Evolutionary conservation across 768 basidiomycete genomes (phyloP).

Genomic region (Tulasnella sp.): DNA sequence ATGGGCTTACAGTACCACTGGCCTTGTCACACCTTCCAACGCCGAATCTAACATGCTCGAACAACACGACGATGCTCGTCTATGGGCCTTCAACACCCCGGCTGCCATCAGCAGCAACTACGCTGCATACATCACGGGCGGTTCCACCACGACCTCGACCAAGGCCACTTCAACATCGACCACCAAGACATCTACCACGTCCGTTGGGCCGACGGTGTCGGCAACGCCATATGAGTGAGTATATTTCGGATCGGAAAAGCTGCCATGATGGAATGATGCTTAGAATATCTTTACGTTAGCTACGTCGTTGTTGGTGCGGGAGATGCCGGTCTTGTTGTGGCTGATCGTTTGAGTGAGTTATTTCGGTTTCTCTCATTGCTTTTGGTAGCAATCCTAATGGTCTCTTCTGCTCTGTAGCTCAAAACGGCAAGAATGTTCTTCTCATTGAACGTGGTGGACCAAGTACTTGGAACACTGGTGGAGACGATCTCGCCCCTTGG

Average conservation of each 20-base stretch:
- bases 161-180: constrained; percentile 31
- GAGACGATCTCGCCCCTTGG: constrained; percentile 33
- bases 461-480: constrained; percentile 46
- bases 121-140: constrained; percentile 38
- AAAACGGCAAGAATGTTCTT: constrained; percentile 52
- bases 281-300: constrained; percentile 17
- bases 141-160: constrained; percentile 31
- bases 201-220: constrained; percentile 13
- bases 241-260: constrained; percentile 18
- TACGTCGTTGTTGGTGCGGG: constrained; percentile 37
- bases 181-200: constrained; percentile 44
- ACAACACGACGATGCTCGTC: constrained; percentile 44
- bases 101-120: constrained; percentile 27
- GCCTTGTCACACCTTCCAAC: constrained; percentile 40
- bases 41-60: constrained; percentile 37
- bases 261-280: neutral
- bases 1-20: constrained; percentile 17
- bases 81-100: neutral
- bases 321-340: constrained; percentile 46
- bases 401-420: neutral
- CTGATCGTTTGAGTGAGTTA: constrained; percentile 40
- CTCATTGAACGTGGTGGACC: constrained; percentile 55
- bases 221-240: constrained; percentile 26
- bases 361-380: neutral
- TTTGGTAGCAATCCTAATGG: neutral